These are phyloP conservation scores for Trichoderma oligosporum DNA, from an alignment of 2,329 filamentous ascomycete species.

Conservation along the genomic window DNA sequence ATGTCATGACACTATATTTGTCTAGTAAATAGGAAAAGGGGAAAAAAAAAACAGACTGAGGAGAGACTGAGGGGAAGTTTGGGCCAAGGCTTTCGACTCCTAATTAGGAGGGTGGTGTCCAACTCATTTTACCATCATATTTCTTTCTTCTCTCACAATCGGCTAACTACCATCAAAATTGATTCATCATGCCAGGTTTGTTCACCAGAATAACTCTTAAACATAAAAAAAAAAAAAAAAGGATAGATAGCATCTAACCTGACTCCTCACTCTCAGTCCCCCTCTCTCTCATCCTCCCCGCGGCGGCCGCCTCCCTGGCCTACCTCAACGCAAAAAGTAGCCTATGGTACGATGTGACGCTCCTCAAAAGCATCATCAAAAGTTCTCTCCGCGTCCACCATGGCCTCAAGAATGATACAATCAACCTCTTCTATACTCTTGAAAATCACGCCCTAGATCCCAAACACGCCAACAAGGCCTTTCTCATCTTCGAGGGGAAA, in stretches of 20 bases:
- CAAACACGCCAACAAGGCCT: constrained; percentile 50
- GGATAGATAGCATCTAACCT: background rate
- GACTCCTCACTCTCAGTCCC: constrained; percentile 42
- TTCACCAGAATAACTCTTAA: background rate
- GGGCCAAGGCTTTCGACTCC: background rate
- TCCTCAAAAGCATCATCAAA: constrained; percentile 55
- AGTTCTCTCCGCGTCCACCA: constrained; percentile 41
- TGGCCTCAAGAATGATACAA: constrained; percentile 54
- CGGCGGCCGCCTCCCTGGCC: constrained; percentile 62
- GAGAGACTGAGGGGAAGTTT: constrained; percentile 1
- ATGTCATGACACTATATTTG: background rate
- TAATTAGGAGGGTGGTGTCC: too few species aligned
- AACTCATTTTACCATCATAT: background rate
- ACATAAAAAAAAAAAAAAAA: background rate
- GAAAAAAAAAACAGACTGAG: background rate
- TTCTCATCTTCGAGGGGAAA: constrained; percentile 65
- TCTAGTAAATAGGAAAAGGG: background rate
- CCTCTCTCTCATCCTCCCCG: constrained; percentile 53
- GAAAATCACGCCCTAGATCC: constrained; percentile 59
- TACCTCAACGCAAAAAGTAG: constrained; percentile 72
- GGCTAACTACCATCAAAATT: background rate
- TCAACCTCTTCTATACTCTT: constrained; percentile 72
- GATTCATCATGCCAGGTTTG: constrained; percentile 7
- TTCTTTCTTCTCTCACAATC: background rate
- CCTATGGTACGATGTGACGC: constrained; percentile 60